These are phyloP conservation scores for Camelina laxa DNA, from an alignment of 345 rosid genomes.

Conservation along the genomic window DNA sequence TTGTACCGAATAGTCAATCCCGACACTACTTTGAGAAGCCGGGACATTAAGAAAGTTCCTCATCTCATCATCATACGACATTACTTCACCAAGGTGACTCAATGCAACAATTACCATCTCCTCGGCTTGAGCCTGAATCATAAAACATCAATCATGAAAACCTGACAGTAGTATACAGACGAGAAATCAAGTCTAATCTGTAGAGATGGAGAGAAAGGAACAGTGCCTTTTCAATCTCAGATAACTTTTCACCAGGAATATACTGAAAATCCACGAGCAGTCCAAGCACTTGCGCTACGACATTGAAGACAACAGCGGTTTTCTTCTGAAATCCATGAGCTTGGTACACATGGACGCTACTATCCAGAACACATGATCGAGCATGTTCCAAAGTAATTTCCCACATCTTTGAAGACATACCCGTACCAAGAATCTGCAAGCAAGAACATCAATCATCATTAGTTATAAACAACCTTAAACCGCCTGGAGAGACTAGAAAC, in stretches of 20 bases:
- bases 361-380: conserved; percentile 76
- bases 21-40: conserved; percentile 55
- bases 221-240: conserved; percentile 82
- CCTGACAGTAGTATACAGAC: conserved; percentile 14
- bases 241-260: conserved; percentile 65
- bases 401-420: conserved; percentile 99
- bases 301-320: conserved; percentile 87
- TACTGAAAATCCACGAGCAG: conserved; percentile 71
- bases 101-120: conserved; percentile 70
- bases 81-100: conserved; percentile 64
- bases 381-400: conserved; percentile 93
- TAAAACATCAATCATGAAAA: conserved; percentile 15
- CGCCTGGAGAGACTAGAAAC: too few species aligned
- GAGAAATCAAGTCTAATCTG: neutral
- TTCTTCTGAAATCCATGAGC: conserved; percentile 63
- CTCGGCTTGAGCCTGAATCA: conserved; percentile 72
- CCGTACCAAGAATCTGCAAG: conserved; percentile 89
- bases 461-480: neutral
- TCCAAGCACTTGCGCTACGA: conserved; percentile 89
- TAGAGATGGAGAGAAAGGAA: conserved; percentile 27
- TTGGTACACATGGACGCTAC: conserved; percentile 62
- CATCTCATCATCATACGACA: conserved; percentile 65
- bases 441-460: too few species aligned
- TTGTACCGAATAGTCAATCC: conserved; percentile 59
- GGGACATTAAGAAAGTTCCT: conserved; percentile 49